Conservation (phyloP, 805 yeast species). For the Tetrapisispora pingtungensis region DNA sequence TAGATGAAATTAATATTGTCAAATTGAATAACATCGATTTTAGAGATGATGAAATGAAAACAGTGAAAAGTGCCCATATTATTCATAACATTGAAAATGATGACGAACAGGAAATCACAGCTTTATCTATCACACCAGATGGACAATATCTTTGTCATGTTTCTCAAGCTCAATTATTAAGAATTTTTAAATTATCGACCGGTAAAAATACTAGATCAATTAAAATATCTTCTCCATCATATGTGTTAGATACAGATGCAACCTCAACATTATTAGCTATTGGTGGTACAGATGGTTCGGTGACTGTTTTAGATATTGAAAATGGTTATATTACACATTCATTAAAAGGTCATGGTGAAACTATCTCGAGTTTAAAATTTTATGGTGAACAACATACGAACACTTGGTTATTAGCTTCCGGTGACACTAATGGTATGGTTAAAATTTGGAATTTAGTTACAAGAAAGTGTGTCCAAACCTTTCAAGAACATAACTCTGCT, state of each 20-base stretch:
- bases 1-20: constrained; percentile 67
- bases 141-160: constrained; percentile 59
- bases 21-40: constrained; percentile 31
- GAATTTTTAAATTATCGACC: constrained; percentile 39
- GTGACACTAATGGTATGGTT: constrained; percentile 49
- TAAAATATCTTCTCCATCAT: constrained; percentile 70
- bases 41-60: neutral
- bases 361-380: constrained; percentile 66
- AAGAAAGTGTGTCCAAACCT: constrained; percentile 54
- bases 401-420: constrained; percentile 70
- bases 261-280: constrained; percentile 83
- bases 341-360: constrained; percentile 86
- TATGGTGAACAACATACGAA: constrained; percentile 60
- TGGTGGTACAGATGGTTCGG: constrained; percentile 91
- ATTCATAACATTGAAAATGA: constrained; percentile 66
- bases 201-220: constrained; percentile 38
- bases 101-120: constrained; percentile 70
- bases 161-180: constrained; percentile 75
- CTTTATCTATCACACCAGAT: constrained; percentile 67
- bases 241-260: constrained; percentile 63
- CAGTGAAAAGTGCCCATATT: neutral
- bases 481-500: constrained; percentile 71
- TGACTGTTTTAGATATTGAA: constrained; percentile 85
- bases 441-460: constrained; percentile 58
- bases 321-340: constrained; percentile 84